Base-by-base conservation (phyloP, 805 yeast species). In the Suhomyces pyralidae region DNA sequence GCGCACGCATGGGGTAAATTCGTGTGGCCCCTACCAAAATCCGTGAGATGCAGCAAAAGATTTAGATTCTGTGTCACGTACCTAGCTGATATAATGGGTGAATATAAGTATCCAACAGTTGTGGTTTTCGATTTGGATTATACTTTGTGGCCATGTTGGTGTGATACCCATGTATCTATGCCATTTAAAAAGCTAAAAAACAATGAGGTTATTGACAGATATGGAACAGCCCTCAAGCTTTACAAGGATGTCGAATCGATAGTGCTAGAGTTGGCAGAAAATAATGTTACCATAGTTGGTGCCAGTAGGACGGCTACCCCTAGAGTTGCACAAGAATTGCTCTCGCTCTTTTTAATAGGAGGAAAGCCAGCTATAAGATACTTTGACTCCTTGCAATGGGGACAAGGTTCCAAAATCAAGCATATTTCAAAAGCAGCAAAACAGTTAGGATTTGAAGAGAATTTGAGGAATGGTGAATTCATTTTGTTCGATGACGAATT, bases 301-400 rank as follows among this genome's bases (percentile, higher is more conserved):
- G 97, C 97, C 0, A 85, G 93, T 24, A 74, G 96, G 58, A 90
- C 97, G 0, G 81, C 82, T 55, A 81, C 90, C 1, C 96, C 96
- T 0, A 74, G 79, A n/a, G 71, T 86, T n/a, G 97, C 97, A 1
- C 75, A 76, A 56, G 81, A 82, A 50, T 67, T 90, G 62, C 68
- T 90, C 49, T 71, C 77, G 7, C 65, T 77, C 52, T 74, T 87
- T 34, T 74, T 78, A 36, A 68, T 90, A 1, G 78, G 79, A 43
- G 79, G 75, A n/a, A 72, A 69, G 44, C 84, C 86, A 0, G 74
- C 83, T n/a, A 66, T 73, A 15, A 61, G 72, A 10, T 74, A 71
- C 48, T 85, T 90, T 57, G 83, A 81, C 55, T 79, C 77, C 40
- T 66, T 80, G 47, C 87, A 86, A 63, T 86, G 90, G 86, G 92